Evolutionary conservation across 768 basidiomycete species (phyloP).

Genomic region (Tulasnella calospora): DNA sequence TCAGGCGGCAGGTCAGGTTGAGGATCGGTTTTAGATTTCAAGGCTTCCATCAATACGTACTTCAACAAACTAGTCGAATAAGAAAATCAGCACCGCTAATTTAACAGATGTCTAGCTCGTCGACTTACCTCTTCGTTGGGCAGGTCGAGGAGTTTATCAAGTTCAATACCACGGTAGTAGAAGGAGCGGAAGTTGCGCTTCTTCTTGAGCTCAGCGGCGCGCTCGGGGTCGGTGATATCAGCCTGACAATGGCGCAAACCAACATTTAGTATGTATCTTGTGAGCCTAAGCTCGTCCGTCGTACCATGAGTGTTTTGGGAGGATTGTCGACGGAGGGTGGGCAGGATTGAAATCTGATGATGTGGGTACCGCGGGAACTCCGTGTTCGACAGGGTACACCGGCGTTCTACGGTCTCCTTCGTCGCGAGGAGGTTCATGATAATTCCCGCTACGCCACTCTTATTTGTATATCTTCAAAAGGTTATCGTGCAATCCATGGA

Average conservation of each 20-base stretch:
- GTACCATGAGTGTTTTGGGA: constrained; percentile 9
- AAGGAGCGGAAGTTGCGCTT: constrained; percentile 98
- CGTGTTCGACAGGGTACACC: background rate
- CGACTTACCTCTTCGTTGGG: constrained; percentile 85
- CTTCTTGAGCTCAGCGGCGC: constrained; percentile 98
- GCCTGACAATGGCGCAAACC: constrained; percentile 46
- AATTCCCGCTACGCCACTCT: background rate
- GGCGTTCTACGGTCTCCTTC: background rate
- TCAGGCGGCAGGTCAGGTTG: background rate
- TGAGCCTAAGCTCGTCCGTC: background rate
- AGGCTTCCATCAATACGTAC: background rate
- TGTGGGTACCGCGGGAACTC: background rate
- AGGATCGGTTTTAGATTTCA: background rate
- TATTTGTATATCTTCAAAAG: background rate
- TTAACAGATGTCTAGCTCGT: constrained; percentile 18
- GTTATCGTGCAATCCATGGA: background rate
- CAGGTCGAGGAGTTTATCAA: constrained; percentile 96
- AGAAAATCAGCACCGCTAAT: constrained; percentile 59
- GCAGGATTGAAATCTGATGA: constrained; percentile 20
- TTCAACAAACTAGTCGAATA: constrained; percentile 13
- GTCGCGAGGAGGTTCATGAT: too few relatives aligned
- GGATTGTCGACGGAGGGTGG: background rate
- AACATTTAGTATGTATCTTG: background rate
- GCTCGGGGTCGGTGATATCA: constrained; percentile 84
- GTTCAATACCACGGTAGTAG: constrained; percentile 96